Conservation (phyloP, 2,329 filamentous ascomycete genomes). For the Colletotrichum tropicicola region DNA sequence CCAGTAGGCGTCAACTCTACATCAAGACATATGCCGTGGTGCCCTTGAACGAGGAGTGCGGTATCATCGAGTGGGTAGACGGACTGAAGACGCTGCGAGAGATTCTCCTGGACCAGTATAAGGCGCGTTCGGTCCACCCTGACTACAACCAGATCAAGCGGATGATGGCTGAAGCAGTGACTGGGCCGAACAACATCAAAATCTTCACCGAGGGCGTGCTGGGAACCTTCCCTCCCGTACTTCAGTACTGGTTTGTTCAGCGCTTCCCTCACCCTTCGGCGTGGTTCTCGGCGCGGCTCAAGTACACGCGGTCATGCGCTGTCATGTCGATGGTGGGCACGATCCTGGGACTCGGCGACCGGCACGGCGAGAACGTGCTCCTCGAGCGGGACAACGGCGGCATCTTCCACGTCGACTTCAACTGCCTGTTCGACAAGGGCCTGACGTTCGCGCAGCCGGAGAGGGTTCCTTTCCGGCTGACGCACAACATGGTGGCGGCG, state of each 20-base stretch:
- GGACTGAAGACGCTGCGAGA: conserved; percentile 94
- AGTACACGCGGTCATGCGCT: conserved; percentile 92
- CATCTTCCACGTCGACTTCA: conserved; percentile 98
- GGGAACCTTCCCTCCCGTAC: conserved; percentile 78
- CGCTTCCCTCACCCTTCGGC: conserved; percentile 92
- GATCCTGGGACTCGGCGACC: conserved; percentile 90
- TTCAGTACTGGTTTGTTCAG: conserved; percentile 95
- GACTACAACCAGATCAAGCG: conserved; percentile 75
- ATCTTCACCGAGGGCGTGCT: conserved; percentile 76
- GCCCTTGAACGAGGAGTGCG: conserved; percentile 96
- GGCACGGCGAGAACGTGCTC: conserved; percentile 96
- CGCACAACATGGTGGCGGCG: conserved; percentile 97
- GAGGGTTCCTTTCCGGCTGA: conserved; percentile 93
- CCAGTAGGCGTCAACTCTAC: conserved; percentile 88
- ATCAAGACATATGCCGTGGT: conserved; percentile 98
- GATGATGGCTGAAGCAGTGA: conserved; percentile 70
- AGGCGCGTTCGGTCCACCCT: conserved; percentile 73
- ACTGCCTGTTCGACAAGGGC: conserved; percentile 98
- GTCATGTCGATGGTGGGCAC: conserved; percentile 99
- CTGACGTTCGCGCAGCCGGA: conserved; percentile 95
- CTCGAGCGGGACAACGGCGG: conserved; percentile 94
- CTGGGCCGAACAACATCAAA: conserved; percentile 66
- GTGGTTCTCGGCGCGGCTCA: conserved; percentile 90
- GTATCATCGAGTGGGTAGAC: conserved; percentile 98
- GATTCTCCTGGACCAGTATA: conserved; percentile 83